These are phyloP conservation scores for Malassezia vespertilionis DNA, from an alignment of 1,284 basidiomycete species.

Conservation along the genomic window DNA sequence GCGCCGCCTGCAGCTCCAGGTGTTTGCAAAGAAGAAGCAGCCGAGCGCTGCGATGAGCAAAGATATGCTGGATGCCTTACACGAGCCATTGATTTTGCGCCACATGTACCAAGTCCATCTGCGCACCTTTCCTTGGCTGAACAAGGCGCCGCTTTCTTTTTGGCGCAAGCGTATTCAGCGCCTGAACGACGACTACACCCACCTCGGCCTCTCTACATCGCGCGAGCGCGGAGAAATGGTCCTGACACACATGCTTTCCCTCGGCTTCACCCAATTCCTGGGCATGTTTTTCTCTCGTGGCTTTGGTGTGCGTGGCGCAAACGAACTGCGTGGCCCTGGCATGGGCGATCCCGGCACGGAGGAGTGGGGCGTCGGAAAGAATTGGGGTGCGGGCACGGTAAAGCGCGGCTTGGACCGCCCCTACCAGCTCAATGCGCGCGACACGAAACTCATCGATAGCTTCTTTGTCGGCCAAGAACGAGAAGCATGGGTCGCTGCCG, in stretches of 20 bases:
- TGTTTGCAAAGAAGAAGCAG: background rate
- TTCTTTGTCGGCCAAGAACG: conserved; percentile 31
- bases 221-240: conserved; percentile 35
- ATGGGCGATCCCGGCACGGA: conserved; percentile 37
- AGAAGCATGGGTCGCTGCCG: conserved; percentile 29
- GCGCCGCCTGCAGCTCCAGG: background rate
- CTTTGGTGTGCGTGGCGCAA: conserved; percentile 38
- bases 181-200: conserved; percentile 38
- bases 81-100: conserved; percentile 38
- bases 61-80: conserved; percentile 20
- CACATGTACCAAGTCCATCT: conserved; percentile 44
- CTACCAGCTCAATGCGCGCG: conserved; percentile 23
- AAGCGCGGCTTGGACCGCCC: conserved; percentile 45
- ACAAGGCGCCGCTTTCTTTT: conserved; percentile 34
- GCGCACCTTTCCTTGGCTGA: conserved; percentile 34
- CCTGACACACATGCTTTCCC: conserved; percentile 32
- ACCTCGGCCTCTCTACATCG: conserved; percentile 33
- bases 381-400: conserved; percentile 46
- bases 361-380: conserved; percentile 43
- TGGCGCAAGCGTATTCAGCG: conserved; percentile 43
- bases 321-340: conserved; percentile 40
- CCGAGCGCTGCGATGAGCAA: conserved; percentile 18
- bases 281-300: conserved; percentile 41
- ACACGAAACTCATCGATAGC: conserved; percentile 29
- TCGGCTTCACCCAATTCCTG: conserved; percentile 35